Conservation (phyloP, 1,139 yeast genomes). For the Kodamaea alishanica region DNA sequence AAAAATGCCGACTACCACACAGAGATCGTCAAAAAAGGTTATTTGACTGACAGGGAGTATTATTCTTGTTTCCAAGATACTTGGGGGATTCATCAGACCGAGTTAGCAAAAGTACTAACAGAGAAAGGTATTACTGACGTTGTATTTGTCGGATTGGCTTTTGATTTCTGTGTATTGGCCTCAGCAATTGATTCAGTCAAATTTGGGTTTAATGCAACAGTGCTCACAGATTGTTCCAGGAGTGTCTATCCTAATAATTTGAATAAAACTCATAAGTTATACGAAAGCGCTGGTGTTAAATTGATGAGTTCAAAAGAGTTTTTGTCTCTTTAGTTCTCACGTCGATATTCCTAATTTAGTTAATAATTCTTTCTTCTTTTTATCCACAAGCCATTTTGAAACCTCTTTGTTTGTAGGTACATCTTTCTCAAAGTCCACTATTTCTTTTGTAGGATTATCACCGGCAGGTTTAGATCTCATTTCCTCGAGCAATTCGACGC, state of each 20-base stretch:
- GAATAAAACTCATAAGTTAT: constrained; percentile 26
- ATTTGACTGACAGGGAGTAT: constrained; percentile 67
- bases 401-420: constrained; percentile 42
- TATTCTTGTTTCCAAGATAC: constrained; percentile 86
- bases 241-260: constrained; percentile 34
- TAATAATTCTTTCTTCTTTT: constrained; percentile 42
- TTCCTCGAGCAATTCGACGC: constrained; percentile 16
- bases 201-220: constrained; percentile 60
- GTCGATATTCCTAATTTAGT: constrained; percentile 21
- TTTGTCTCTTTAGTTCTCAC: not conserved
- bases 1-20: constrained; percentile 26
- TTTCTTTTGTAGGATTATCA: constrained; percentile 1
- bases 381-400: constrained; percentile 44
- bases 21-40: constrained; percentile 64
- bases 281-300: constrained; percentile 26
- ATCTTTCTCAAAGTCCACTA: constrained; percentile 19
- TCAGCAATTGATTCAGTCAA: constrained; percentile 67
- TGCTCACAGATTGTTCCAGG: constrained; percentile 49
- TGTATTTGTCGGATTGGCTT: constrained; percentile 76
- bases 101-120: constrained; percentile 47
- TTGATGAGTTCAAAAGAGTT: constrained; percentile 8
- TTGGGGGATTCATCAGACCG: constrained; percentile 73
- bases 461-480: constrained; percentile 3
- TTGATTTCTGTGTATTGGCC: constrained; percentile 77
- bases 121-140: constrained; percentile 53